Evolutionary conservation across 2,329 filamentous ascomycete genomes (phyloP).

Genomic region (Neofusicoccum kwambonambiense): DNA sequence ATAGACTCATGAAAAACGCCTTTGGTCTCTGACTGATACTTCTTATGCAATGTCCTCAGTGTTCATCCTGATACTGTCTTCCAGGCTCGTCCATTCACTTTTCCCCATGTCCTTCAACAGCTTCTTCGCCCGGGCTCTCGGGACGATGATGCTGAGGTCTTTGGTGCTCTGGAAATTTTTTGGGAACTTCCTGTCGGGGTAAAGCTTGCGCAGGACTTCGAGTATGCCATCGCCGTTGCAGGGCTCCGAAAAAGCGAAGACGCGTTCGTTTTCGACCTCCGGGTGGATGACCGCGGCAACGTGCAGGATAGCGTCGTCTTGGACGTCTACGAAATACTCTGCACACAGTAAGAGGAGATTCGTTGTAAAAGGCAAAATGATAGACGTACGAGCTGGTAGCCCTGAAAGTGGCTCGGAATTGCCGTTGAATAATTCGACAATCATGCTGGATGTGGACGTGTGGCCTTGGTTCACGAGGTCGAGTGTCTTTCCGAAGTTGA

Average conservation of each 20-base stretch:
- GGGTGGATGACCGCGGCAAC: conserved; percentile 23
- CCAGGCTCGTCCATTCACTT: conserved; percentile 4
- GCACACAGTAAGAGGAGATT: neutral
- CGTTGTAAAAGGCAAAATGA: no score
- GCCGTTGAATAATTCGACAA: conserved; percentile 20
- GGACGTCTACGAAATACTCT: conserved; percentile 23
- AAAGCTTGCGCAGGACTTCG: conserved; percentile 2
- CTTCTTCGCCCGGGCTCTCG: neutral
- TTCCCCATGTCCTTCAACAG: conserved; percentile 8
- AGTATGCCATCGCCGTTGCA: conserved; percentile 21
- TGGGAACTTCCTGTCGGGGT: neutral
- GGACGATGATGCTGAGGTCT: conserved; percentile 1
- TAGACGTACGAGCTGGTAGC: neutral
- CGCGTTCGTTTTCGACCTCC: conserved; percentile 18
- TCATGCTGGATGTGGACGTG: conserved; percentile 18
- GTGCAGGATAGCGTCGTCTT: conserved; percentile 25
- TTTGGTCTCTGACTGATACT: no score
- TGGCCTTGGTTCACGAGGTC: conserved; percentile 20
- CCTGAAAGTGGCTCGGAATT: neutral
- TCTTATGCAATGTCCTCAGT: neutral
- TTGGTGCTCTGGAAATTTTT: neutral
- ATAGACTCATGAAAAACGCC: no score
- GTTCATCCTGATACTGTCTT: conserved; percentile 5
- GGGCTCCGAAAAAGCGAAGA: conserved; percentile 20
- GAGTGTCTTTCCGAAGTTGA: conserved; percentile 22